Percentiles rank a stretch among this genome's conserved stretches.
Conservation (phyloP, 2,329 filamentous ascomycete genomes). For the Diaporthe ampelina region DNA sequence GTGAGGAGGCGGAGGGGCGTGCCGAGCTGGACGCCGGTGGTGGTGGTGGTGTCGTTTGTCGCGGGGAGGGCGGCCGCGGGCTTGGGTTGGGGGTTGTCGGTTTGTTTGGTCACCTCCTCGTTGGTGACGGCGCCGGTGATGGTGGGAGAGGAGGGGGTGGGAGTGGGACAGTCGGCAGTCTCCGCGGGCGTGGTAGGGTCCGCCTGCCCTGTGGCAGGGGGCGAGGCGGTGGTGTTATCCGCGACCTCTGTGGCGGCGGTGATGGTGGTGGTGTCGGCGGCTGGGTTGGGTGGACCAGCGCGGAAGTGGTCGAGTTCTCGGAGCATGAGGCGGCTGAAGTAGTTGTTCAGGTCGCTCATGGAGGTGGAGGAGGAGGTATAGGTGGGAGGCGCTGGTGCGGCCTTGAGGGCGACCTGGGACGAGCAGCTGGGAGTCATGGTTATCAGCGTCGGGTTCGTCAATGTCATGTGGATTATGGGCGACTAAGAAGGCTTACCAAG, state of each 20-base stretch:
- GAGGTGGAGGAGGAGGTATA: no score
- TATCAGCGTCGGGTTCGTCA: not conserved
- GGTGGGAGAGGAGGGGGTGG: rapidly evolving
- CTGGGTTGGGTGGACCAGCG: no score
- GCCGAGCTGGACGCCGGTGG: no score
- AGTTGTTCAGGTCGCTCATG: not conserved
- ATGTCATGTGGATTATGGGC: not conserved
- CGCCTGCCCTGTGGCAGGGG: not conserved
- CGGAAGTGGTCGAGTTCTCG: slow-evolving; percentile 2
- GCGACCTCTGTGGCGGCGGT: no score
- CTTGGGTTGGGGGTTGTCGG: no score
- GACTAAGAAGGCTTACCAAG: not conserved
- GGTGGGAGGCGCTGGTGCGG: no score
- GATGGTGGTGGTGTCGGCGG: no score
- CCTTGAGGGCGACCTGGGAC: not conserved
- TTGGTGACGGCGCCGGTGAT: not conserved
- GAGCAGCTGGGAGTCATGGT: not conserved
- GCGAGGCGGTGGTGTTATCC: no score
- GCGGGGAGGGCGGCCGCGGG: not conserved
- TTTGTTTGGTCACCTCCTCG: not conserved
- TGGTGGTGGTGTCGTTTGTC: not conserved
- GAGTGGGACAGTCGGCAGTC: no score
- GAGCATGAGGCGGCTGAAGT: not conserved
- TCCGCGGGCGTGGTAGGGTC: not conserved
- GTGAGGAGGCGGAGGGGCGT: not conserved